Percentiles rank a stretch among this genome's conserved stretches.
phyloP scores from a whole-genome alignment of 495 filamentous ascomycete species.

The Neurospora sp. region DNA sequence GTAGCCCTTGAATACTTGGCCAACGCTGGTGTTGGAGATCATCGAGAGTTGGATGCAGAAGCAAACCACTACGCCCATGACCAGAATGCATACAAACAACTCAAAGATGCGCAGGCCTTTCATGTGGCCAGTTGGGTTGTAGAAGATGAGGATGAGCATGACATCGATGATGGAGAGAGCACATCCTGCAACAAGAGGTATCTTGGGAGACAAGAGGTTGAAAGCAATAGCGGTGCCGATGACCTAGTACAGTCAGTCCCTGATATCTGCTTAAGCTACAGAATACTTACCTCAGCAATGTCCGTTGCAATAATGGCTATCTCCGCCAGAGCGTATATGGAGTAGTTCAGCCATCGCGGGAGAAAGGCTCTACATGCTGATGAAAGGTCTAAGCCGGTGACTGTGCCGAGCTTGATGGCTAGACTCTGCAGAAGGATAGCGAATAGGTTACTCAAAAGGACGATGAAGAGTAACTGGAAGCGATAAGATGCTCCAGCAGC shows the following conservation, averaged over 20 bases:
- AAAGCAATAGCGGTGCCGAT: constrained; percentile 88
- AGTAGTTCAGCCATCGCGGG: constrained; percentile 65
- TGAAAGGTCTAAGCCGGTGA: constrained; percentile 73
- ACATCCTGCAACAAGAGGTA: constrained; percentile 80
- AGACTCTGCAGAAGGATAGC: constrained; percentile 76
- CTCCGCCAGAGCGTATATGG: constrained; percentile 67
- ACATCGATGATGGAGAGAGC: constrained; percentile 79
- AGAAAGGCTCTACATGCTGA: constrained; percentile 69
- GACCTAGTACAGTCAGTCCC: constrained; percentile 34
- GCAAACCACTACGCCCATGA: constrained; percentile 79
- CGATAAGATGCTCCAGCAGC: constrained; percentile 56
- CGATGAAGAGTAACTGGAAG: constrained; percentile 67
- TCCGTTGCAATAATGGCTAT: constrained; percentile 80
- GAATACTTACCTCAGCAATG: constrained; percentile 57
- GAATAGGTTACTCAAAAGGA: constrained; percentile 74
- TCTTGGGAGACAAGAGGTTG: constrained; percentile 63
- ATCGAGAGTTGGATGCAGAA: constrained; percentile 83
- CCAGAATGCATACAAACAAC: constrained; percentile 66
- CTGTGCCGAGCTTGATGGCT: constrained; percentile 75
- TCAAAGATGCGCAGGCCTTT: constrained; percentile 68
- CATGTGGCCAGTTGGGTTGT: constrained; percentile 66
- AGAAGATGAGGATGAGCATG: constrained; percentile 77
- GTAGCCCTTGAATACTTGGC: constrained; percentile 77
- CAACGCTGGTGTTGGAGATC: constrained; percentile 57
- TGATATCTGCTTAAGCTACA: too few species aligned